Base-by-base conservation (phyloP, 2,329 filamentous ascomycete species). In the Calonectria honghensis region DNA sequence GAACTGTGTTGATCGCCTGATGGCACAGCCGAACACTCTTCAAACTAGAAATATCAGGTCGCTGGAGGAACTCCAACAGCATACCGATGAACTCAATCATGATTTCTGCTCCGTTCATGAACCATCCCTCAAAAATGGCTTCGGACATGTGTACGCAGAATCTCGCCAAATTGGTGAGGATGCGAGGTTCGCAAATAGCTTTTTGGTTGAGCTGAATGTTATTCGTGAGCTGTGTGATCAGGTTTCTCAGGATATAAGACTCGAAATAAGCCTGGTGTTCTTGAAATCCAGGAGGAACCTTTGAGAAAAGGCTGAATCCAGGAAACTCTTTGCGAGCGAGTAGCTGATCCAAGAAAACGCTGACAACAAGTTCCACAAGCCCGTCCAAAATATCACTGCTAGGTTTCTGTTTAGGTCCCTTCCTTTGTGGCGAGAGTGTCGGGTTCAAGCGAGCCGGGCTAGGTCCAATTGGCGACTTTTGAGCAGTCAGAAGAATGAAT, bases 261-360 rank as follows among this genome's bases (percentile, higher is more conserved):
- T 98, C 95, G 78, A 99, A 98, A 83, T 96, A 98, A 0, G 96
- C 95, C 81, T 98, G 96, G 79, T 98, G 96, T 82, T 98, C 97
- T 78, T 96, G 92, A 81, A 98, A 98, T 0, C 96, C 96, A 0
- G 97, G 95, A 1, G 97, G 97, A 0, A 96, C 94, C 83, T 97
- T 98, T 68, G 95, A 87, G 81, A 95, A 98, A 13, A 99, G 86
- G 0, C 94, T 93, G 68, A 99, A 94, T 0, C 97, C 96, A 3
- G 93, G 89, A 81, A 98, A 99, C 68, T 99, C 97, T 82, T 98
- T 98, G 32, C 95, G 93, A 37, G 90, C 90, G 52, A 98, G 91
- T 0, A 98, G 87, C 79, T 98, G 95, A 80, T 98, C 96, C 65
- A 94, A 90, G 81, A 98, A 98, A 0, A 98, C 92, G 27, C 90